Conservation (phyloP, 1,139 yeast genomes). For the Blastobotrys buckinghamii region DNA sequence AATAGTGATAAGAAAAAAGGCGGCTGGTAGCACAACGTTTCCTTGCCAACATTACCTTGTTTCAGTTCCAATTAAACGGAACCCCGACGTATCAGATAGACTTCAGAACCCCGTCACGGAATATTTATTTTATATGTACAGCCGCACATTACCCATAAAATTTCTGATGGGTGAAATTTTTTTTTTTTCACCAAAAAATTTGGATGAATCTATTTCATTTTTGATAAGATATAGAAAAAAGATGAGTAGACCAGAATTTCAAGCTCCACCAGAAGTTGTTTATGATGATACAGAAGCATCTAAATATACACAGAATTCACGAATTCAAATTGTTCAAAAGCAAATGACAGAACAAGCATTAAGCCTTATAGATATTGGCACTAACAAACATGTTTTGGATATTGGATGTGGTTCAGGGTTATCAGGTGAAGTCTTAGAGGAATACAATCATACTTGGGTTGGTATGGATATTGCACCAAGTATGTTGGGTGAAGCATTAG, state of each 20-base stretch:
- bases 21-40: too few species aligned
- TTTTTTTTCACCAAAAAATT: background rate
- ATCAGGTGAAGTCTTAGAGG: conserved; percentile 88
- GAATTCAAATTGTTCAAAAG: conserved; percentile 97
- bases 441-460: conserved; percentile 91
- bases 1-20: too few species aligned
- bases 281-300: conserved; percentile 85
- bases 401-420: conserved; percentile 97
- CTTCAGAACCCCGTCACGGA: too few species aligned
- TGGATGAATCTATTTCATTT: background rate
- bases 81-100: too few species aligned
- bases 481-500: conserved; percentile 92
- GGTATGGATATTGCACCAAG: conserved; percentile 97
- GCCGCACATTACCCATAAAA: background rate
- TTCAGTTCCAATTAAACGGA: too few species aligned
- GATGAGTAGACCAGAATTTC: conserved; percentile 96
- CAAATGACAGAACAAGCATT: conserved; percentile 93
- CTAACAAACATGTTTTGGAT: conserved; percentile 69
- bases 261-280: conserved; percentile 96
- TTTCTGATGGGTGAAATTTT: background rate
- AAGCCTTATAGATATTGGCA: conserved; percentile 70
- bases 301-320: conserved; percentile 86
- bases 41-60: too few species aligned
- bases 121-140: too few species aligned
- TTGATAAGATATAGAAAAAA: background rate